Evolutionary conservation across 2,329 filamentous ascomycete genomes (phyloP).

Genomic region (Aspergillus fischeri): DNA sequence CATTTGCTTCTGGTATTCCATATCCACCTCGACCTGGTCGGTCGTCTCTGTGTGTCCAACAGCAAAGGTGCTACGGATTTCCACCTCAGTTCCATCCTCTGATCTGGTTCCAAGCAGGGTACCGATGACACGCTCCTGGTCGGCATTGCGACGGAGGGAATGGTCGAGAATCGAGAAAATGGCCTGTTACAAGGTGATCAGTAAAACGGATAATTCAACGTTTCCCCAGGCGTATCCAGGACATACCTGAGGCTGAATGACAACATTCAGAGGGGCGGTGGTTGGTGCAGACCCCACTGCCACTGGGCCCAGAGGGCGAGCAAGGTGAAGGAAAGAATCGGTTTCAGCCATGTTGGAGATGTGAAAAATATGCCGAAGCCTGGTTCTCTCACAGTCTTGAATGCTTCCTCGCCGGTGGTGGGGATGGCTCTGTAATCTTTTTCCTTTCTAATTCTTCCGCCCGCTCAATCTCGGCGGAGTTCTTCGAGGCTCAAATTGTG

Average conservation of each 20-base stretch:
- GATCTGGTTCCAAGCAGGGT: constrained; percentile 88
- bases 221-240: background rate
- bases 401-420: constrained; percentile 29
- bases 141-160: constrained; percentile 83
- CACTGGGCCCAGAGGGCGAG: constrained; percentile 82
- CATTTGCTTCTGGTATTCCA: constrained; percentile 99
- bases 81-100: constrained; percentile 94
- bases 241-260: constrained; percentile 89
- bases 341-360: constrained; percentile 71
- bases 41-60: constrained; percentile 98
- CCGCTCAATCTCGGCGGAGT: constrained; percentile 16
- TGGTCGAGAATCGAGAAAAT: constrained; percentile 75
- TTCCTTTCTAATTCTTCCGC: constrained; percentile 29
- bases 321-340: constrained; percentile 89
- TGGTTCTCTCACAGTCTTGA: constrained; percentile 22
- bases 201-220: constrained; percentile 7
- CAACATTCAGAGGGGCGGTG: constrained; percentile 87
- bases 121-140: constrained; percentile 94
- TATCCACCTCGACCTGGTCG: constrained; percentile 98
- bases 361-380: constrained; percentile 12
- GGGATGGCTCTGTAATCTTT: constrained; percentile 23
- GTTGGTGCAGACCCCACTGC: constrained; percentile 74
- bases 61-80: constrained; percentile 93
- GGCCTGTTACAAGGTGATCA: constrained; percentile 41
- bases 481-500: constrained; percentile 36